Evolutionary conservation across 1,284 basidiomycete species (phyloP).

Genomic region (Calocybe gambosa): DNA sequence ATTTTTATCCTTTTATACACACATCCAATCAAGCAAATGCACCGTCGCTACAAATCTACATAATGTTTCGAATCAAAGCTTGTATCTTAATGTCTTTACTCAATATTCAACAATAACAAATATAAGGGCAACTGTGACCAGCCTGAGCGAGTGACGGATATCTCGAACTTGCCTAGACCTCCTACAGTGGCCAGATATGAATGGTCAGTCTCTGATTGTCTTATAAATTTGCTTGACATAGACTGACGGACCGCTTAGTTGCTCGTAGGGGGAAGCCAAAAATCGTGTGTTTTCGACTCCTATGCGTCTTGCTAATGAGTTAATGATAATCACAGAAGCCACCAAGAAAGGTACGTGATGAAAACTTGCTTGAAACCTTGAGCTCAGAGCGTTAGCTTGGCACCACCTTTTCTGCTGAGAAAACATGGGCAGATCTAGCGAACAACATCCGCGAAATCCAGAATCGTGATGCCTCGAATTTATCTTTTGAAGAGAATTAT

Average conservation of each 20-base stretch:
- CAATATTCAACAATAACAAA: background rate
- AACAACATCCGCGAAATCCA: constrained; percentile 93
- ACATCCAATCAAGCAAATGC: constrained; percentile 3
- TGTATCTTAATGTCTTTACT: background rate
- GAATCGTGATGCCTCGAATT: constrained; percentile 86
- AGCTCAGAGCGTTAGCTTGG: constrained; percentile 44
- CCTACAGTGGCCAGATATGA: constrained; percentile 25
- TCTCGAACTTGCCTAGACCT: background rate
- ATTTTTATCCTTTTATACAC: constrained; percentile 6
- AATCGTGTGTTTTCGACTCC: constrained; percentile 41
- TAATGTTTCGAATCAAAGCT: background rate
- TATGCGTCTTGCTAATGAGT: constrained; percentile 4
- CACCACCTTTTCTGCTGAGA: constrained; percentile 59
- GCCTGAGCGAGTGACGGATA: background rate
- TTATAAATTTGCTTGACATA: constrained; percentile 5
- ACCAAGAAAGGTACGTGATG: constrained; percentile 29
- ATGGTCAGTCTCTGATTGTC: constrained; percentile 26
- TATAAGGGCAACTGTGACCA: background rate
- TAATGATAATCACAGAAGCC: constrained; percentile 28
- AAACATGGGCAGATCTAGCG: constrained; percentile 72
- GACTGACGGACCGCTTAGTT: constrained; percentile 21
- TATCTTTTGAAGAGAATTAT: constrained; percentile 97
- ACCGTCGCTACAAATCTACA: constrained; percentile 2
- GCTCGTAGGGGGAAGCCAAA: constrained; percentile 39
- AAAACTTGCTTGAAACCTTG: background rate